These are phyloP conservation scores for Podospora pseudocomata DNA, from an alignment of 495 filamentous ascomycete species.

Conservation along the genomic window DNA sequence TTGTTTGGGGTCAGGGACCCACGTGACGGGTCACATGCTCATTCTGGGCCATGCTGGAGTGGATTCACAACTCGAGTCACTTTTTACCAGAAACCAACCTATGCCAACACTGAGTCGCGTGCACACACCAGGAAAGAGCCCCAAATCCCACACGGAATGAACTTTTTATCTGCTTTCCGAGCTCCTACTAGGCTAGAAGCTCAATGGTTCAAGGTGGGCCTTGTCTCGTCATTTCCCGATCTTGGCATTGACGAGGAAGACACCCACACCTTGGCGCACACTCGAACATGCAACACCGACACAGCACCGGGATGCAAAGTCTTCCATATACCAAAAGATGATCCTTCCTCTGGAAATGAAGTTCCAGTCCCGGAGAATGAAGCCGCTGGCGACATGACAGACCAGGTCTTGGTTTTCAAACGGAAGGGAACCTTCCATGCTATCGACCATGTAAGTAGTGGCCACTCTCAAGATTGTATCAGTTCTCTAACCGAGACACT, in stretches of 20 bases:
- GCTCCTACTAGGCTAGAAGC: constrained; percentile 30
- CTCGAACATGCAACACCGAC: constrained; percentile 26
- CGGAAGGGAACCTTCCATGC: constrained; percentile 57
- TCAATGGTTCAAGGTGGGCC: constrained; percentile 47
- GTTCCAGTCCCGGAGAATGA: constrained; percentile 27
- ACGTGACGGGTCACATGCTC: background rate
- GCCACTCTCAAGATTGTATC: background rate
- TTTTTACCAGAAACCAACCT: too few species aligned
- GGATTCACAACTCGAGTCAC: background rate
- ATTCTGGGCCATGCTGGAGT: background rate
- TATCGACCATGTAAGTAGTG: constrained; percentile 57
- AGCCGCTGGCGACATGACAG: constrained; percentile 42
- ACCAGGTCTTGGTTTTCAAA: constrained; percentile 58
- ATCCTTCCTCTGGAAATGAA: constrained; percentile 43
- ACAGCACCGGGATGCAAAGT: constrained; percentile 51
- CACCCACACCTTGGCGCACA: constrained; percentile 24
- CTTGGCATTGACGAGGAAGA: constrained; percentile 37
- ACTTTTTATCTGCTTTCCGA: constrained; percentile 29
- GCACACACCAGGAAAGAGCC: background rate
- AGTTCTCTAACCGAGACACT: background rate
- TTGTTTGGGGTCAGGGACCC: background rate
- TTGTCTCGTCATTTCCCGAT: constrained; percentile 50
- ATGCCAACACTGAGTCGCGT: too few species aligned
- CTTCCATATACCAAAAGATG: constrained; percentile 47
- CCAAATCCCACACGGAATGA: constrained; percentile 4